phyloP scores from a whole-genome alignment of 164 flowering plant genomes.

The Protea cynaroides region DNA sequence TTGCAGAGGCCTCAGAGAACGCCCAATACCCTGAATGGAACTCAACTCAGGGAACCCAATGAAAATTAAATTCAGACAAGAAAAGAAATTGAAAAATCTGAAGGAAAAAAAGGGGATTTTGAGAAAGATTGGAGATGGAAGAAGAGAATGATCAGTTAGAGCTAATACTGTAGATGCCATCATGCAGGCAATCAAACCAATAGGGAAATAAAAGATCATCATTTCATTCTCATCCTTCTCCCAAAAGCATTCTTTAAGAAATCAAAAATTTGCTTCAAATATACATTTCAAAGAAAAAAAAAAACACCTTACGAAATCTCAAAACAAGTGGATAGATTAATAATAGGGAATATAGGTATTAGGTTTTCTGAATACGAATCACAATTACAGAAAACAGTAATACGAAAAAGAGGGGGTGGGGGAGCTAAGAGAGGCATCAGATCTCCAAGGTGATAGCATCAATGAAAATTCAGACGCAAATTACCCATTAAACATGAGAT shows the following conservation, averaged over 20 bases:
- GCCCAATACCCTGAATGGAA: too few species aligned
- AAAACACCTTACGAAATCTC: too few species aligned
- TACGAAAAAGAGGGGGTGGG: not conserved
- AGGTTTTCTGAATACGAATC: too few species aligned
- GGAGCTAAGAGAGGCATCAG: not conserved
- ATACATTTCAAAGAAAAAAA: not conserved
- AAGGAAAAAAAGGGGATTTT: too few species aligned
- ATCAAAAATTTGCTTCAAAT: not conserved
- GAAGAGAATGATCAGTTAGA: slow-evolving; percentile 13
- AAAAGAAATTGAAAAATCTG: too few species aligned
- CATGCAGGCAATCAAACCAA: slow-evolving; percentile 17
- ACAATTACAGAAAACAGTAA: too few species aligned
- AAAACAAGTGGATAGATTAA: not conserved
- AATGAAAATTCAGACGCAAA: slow-evolving; percentile 2
- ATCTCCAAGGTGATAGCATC: slow-evolving; percentile 5
- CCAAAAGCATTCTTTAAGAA: not conserved
- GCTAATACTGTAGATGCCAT: slow-evolving; percentile 13
- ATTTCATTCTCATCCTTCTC: slow-evolving; percentile 5
- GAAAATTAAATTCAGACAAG: too few species aligned
- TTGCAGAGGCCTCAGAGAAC: too few species aligned
- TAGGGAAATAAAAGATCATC: slow-evolving; percentile 10
- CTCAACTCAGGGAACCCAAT: too few species aligned
- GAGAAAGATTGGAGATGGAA: not conserved
- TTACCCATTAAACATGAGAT: slow-evolving; percentile 7
- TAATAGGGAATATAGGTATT: not conserved